phyloP scores from a whole-genome alignment of 2,329 filamentous ascomycete genomes.

The Helminthosporium solani region DNA sequence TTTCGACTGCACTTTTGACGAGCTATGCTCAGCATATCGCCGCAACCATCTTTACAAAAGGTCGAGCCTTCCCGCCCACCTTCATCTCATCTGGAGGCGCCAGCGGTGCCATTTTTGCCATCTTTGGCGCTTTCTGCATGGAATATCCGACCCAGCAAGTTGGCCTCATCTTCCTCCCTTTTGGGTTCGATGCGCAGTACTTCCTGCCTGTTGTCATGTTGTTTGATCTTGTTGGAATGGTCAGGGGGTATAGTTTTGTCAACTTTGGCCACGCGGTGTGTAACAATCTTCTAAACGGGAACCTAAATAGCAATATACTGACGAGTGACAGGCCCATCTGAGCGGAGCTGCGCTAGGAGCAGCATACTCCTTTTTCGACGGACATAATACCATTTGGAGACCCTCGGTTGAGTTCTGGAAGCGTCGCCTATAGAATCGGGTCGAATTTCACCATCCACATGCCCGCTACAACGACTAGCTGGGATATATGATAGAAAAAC shows the following conservation, averaged over 20 bases:
- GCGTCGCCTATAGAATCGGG: constrained; percentile 16
- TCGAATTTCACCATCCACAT: no score
- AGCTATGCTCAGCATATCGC: constrained; percentile 34
- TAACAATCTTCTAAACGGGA: neutral
- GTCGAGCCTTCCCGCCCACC: constrained; percentile 17
- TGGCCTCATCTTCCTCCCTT: constrained; percentile 36
- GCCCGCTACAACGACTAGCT: no score
- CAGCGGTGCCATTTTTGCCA: constrained; percentile 36
- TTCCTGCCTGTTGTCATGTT: constrained; percentile 34
- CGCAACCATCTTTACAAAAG: constrained; percentile 24
- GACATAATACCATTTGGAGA: constrained; percentile 36
- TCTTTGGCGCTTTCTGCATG: constrained; percentile 33
- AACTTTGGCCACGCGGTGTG: constrained; percentile 40
- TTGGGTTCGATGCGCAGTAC: constrained; percentile 31
- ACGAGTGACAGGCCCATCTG: constrained; percentile 34
- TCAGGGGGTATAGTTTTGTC: constrained; percentile 29
- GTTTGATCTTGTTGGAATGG: constrained; percentile 36
- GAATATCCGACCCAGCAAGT: constrained; percentile 32
- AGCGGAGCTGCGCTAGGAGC: constrained; percentile 31
- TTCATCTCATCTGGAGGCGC: constrained; percentile 35
- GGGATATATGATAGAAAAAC: no score
- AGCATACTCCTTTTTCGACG: constrained; percentile 36
- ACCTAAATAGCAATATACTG: constrained; percentile 7
- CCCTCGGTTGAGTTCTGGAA: constrained; percentile 35
- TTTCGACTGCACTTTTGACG: constrained; percentile 31